Evolutionary conservation across 805 yeast species (phyloP).

Genomic region (Metschnikowia shivogae): DNA sequence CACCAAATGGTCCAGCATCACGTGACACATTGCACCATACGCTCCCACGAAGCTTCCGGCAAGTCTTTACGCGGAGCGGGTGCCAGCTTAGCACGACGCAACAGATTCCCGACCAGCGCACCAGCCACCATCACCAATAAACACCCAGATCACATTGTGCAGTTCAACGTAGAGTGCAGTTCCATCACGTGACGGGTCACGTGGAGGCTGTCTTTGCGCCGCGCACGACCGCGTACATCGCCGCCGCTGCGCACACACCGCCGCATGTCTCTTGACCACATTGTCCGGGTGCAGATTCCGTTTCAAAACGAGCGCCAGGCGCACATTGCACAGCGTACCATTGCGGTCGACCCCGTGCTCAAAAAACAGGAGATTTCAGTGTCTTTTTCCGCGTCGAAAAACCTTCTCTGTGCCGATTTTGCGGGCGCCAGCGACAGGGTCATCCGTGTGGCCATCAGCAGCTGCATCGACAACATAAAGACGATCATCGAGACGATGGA

Average conservation of each 20-base stretch:
- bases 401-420: slow-evolving; percentile 44
- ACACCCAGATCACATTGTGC: too few species aligned
- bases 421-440: slow-evolving; percentile 66
- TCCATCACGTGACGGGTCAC: too few species aligned
- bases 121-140: too few species aligned
- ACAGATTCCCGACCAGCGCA: slow-evolving; percentile 1
- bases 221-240: not conserved
- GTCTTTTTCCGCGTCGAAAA: slow-evolving; percentile 33
- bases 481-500: slow-evolving; percentile 79
- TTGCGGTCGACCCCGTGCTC: slow-evolving; percentile 78
- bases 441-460: slow-evolving; percentile 80
- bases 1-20: too few species aligned
- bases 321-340: slow-evolving; percentile 52
- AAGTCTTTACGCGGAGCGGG: slow-evolving; percentile 6
- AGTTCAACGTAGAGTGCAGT: too few species aligned
- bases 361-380: slow-evolving; percentile 62
- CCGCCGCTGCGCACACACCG: not conserved
- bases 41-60: slow-evolving; percentile 5
- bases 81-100: slow-evolving; percentile 4
- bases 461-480: slow-evolving; percentile 69
- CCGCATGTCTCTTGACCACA: slow-evolving; percentile 16
- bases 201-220: not conserved
- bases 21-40: not conserved
- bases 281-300: slow-evolving; percentile 51
- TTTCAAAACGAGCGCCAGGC: slow-evolving; percentile 60